Base-by-base conservation (phyloP, 2,329 filamentous ascomycete genomes). In the Aspergillus persii region DNA sequence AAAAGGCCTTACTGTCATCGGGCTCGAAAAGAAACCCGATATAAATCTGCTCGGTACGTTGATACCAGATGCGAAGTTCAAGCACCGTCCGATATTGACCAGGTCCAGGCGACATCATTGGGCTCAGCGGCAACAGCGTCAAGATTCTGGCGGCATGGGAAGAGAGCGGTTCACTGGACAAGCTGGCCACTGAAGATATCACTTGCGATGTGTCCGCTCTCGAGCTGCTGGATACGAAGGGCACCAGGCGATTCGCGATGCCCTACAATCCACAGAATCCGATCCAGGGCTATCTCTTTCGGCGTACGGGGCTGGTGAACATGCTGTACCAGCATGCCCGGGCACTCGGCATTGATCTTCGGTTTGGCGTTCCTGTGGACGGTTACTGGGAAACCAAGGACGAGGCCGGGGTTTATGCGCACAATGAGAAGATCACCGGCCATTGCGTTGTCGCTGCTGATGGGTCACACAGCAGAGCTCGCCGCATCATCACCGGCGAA, bases 1-100 rank as follows among this genome's bases (percentile, higher is more conserved):
- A 6, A 67, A 61, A 15, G 63, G 63, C 9, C 63, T 67, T 33
- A 61, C 41, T 6, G 68, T 70, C 12, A 63, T 63, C 51, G 60
- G 61, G 8, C 55, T 63, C 6, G 58, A 63, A 50, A 48, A 53
- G 39, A 41, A 59, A n/a, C 26, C 41, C 7, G 53, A 48, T 39
- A 48, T 55, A 8, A 23, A 44, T 26, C 39, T 31, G 18, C 41
- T 55, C 15, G 53, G 53, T 55, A 31, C 30, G 29, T 27, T 12
- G 27, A 6, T 48, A 12, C 5, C 44, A 47, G 29, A 44, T 29
- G 44, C 46, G 33, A 30, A 18, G 26, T 18, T 29, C 18, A 23
- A n/a, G n/a, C n/a, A n/a, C n/a, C n/a, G n/a, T n/a, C n/a, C n/a
- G n/a, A n/a, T n/a, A n/a, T n/a, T 55, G 15, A 29, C 41, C 11